Base-by-base conservation (phyloP, 2,329 filamentous ascomycete genomes). In the Sporothrix schenckii region DNA sequence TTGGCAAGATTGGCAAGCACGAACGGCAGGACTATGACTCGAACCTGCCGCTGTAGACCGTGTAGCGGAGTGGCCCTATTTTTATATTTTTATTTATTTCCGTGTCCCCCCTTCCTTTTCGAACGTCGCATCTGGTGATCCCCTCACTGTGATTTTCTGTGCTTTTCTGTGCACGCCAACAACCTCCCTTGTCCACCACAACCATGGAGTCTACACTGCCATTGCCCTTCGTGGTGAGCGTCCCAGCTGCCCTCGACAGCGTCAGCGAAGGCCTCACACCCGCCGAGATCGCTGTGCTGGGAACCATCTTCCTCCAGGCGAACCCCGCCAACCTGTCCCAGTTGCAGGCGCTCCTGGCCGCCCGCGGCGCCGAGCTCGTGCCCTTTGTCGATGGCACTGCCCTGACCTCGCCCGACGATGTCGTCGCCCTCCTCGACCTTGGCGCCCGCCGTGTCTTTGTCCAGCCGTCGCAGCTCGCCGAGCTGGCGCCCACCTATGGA, bases 381-480 rank as follows among this genome's bases (percentile, higher is more conserved):
- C 87, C 92, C 74, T 93, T 91, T 78, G 87, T 97, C 74, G 92
- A 97, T 76, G 93, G 89, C 66, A 90, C 91, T 4, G 81, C 82
- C 27, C 84, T 98, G 52, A 80, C 86, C 44, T 88, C 89, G 13
- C 83, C 84, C 69, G 90, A 93, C 74, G 91, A 96, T 73, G 84
- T 98, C 49, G 82, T 94, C 69, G 87, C 91, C 61, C 85, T 98
- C 49, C 88, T 99, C 70, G 92, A 99, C 79, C 87, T 89, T 73
- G 95, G 95, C 72, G 93, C 93, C 7, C 87, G 89, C 68, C 95
- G 91, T 78, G 90, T 95, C 73, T 95, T 98, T 79, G 91, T 97
- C 66, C 86, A 86, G 21, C 86, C 89, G 63, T 85, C 89, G 70
- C 91, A 93, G 78, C 82, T 96, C 68, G 82, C 84, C 10, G 81